phyloP scores from a whole-genome alignment of 139 green algal genomes.

The Micractinium conductrix region DNA sequence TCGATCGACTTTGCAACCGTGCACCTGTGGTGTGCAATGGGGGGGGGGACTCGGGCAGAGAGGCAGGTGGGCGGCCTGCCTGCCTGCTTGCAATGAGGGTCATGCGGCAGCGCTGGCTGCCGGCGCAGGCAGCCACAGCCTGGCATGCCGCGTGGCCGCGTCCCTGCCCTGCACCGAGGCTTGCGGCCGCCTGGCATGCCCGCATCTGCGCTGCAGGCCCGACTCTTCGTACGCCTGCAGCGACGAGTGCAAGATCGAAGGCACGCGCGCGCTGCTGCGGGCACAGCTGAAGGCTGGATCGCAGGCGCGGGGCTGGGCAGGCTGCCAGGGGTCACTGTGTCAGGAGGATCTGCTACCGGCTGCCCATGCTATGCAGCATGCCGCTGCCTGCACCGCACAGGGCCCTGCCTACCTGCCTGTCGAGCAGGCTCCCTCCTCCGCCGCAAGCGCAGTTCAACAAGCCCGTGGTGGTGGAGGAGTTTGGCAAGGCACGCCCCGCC shows the following conservation, averaged over 20 bases:
- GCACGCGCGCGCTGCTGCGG: slow-evolving; percentile 12
- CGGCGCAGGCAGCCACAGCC: background rate
- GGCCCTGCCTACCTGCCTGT: background rate
- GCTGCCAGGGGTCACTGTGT: background rate
- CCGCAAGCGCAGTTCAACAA: slow-evolving; percentile 17
- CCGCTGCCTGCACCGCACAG: too few relatives aligned
- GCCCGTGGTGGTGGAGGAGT: slow-evolving; percentile 49
- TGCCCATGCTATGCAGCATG: too few relatives aligned
- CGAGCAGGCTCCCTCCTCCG: background rate
- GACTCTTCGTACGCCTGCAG: background rate
- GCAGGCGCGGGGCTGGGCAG: background rate
- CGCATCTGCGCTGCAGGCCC: background rate
- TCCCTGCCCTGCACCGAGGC: too few relatives aligned
- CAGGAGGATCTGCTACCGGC: too few relatives aligned
- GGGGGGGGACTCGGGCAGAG: background rate
- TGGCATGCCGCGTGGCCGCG: background rate
- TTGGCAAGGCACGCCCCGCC: slow-evolving; percentile 38
- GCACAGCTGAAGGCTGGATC: slow-evolving; percentile 17
- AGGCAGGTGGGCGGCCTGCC: too few relatives aligned
- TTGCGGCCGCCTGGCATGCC: too few relatives aligned
- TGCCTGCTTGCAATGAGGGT: background rate
- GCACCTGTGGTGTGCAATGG: slow-evolving; percentile 62
- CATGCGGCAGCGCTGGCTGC: background rate
- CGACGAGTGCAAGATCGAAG: slow-evolving; percentile 11
- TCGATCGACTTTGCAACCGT: slow-evolving; percentile 74